phyloP scores from a whole-genome alignment of 352 stramenopile genomes.

The Phytopythium ostracodes region DNA sequence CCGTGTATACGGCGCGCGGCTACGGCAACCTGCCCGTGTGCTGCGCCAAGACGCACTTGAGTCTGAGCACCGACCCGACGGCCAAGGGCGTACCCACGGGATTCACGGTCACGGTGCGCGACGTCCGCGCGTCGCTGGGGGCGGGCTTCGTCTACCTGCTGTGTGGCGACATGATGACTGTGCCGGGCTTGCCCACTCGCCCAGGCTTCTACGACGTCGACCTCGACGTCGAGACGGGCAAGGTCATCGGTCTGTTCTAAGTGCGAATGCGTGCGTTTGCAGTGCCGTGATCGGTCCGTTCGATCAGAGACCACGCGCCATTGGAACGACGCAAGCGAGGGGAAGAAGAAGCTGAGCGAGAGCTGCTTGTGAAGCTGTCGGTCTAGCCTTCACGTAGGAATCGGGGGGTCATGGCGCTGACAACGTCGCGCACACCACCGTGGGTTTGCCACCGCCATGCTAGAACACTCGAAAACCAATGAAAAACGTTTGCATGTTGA shows the following conservation, averaged over 20 bases:
- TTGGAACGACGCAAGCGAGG: background rate
- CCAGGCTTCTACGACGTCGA: slow-evolving; percentile 99
- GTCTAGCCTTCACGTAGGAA: background rate
- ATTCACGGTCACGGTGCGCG: slow-evolving; percentile 93
- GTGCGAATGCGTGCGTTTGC: background rate
- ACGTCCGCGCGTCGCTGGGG: slow-evolving; percentile 94
- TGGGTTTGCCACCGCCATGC: background rate
- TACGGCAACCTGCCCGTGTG: slow-evolving; percentile 90
- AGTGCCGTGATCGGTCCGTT: background rate
- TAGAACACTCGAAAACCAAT: background rate
- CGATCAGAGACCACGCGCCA: background rate
- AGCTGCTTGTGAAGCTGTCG: background rate
- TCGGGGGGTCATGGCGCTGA: background rate
- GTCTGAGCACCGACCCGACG: slow-evolving; percentile 92
- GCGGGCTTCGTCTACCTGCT: slow-evolving; percentile 96
- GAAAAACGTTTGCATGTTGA: background rate
- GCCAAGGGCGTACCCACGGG: slow-evolving; percentile 93
- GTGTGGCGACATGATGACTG: slow-evolving; percentile 98
- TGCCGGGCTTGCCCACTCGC: slow-evolving; percentile 97
- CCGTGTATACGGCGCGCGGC: slow-evolving; percentile 80
- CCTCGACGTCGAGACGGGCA: slow-evolving; percentile 91
- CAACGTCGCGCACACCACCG: background rate
- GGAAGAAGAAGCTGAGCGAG: background rate
- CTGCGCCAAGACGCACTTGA: slow-evolving; percentile 99
- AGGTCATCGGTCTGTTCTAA: slow-evolving; percentile 96